These are phyloP conservation scores for Leccinellum luteum DNA, from an alignment of 768 basidiomycete genomes.

Conservation along the genomic window DNA sequence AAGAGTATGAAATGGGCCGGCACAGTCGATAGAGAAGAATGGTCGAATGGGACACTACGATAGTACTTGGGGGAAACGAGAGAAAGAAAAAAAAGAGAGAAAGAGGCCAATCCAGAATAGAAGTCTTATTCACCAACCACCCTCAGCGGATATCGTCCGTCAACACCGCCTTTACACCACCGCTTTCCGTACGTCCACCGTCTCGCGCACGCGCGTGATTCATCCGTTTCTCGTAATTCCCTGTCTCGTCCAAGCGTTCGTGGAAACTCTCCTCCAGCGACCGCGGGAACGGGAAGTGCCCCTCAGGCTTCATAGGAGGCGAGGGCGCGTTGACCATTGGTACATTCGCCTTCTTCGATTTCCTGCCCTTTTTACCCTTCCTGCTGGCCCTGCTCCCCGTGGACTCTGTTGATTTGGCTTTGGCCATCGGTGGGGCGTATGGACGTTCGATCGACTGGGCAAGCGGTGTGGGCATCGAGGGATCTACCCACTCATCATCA, in stretches of 20 bases:
- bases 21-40: slow-evolving; percentile 6
- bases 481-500: slow-evolving; percentile 68
- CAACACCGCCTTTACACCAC: slow-evolving; percentile 75
- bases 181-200: slow-evolving; percentile 82
- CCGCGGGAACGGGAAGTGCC: slow-evolving; percentile 66
- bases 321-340: slow-evolving; percentile 40
- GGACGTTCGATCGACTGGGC: slow-evolving; percentile 23
- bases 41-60: slow-evolving; percentile 10
- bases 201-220: slow-evolving; percentile 71
- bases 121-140: slow-evolving; percentile 11
- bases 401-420: slow-evolving; percentile 27
- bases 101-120: slow-evolving; percentile 8
- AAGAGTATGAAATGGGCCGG: slow-evolving; percentile 11
- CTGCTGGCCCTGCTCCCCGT: slow-evolving; percentile 24
- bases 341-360: slow-evolving; percentile 34
- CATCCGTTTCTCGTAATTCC: slow-evolving; percentile 53
- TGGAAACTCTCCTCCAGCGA: slow-evolving; percentile 40
- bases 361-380: slow-evolving; percentile 36
- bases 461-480: slow-evolving; percentile 46
- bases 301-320: slow-evolving; percentile 28
- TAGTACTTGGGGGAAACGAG: not conserved
- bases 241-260: slow-evolving; percentile 19
- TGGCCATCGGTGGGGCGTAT: slow-evolving; percentile 28
- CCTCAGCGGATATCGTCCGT: slow-evolving; percentile 37
- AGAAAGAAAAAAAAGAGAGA: not conserved